Evolutionary conservation across 2,329 filamentous ascomycete species (phyloP), one percentile per base, ranked within the genome.

Genomic region (Arthrobotrys megalospora): DNA sequence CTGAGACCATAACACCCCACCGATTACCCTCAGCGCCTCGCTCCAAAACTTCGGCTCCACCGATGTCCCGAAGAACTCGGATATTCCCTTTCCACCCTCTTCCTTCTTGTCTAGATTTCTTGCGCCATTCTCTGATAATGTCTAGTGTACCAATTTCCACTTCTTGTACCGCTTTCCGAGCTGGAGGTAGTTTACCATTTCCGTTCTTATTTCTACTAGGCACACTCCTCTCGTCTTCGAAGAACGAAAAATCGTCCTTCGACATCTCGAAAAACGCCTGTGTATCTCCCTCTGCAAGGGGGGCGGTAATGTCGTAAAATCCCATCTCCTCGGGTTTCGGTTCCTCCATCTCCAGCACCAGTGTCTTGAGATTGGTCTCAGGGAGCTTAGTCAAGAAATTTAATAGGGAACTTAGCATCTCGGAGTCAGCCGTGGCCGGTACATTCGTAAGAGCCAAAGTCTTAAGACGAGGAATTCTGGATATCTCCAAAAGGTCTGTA

Each of bases 391-490:
- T 48, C 28, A 67, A n/a, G 7, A 78, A 41, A 11, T 43, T 28
- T 38, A 52, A 19, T 8, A 78, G 21, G 1, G 66, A 71, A 21
- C 45, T 19, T 10, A 78, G 21, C 34, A 71, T 53, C 1, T 0
- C 8, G 2, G 41, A 11, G 50, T 78, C 67, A 11, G 41, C 28
- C 1, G 67, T 72, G n/a, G 53, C 53, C 12, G 75, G 75, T 4
- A 78, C 21, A 2, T 60, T 32, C 11, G 68, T 58, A 10, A 82
- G 69, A 34, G 80, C 78, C 14, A 82, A 28, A 4, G 24, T 81
- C 32, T 62, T 68, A 41, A 82, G 45, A 34, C 43, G 55, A 14
- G 68, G 67, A 3, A 80, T 14, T 24, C 62, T 70, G 1, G 24
- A 43, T 16, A 77, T 65, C 12, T 67, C 63, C n/a, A 81, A 58